Evolutionary conservation across 768 basidiomycete species (phyloP).

Genomic region (Rhodotorula graminis): DNA sequence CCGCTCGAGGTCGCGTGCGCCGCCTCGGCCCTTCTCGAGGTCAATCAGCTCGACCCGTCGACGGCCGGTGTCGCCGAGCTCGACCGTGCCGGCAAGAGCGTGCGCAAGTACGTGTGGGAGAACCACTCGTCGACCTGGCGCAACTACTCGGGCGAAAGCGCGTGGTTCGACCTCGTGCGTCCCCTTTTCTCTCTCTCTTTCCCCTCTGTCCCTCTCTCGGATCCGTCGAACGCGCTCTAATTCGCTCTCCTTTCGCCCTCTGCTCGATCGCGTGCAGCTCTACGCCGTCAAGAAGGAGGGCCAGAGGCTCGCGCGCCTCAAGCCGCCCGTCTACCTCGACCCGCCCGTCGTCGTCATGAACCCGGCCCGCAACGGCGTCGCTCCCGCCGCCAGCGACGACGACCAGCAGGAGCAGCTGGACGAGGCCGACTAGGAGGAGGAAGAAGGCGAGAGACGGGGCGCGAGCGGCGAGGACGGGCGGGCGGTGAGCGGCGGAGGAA

Average conservation of each 20-base stretch:
- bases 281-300: not conserved
- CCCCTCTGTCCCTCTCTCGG: too few relatives aligned
- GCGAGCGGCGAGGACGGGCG: too few relatives aligned
- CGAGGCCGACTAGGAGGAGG: too few relatives aligned
- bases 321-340: not conserved
- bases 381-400: too few relatives aligned
- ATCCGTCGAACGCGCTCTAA: too few relatives aligned
- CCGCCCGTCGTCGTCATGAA: conserved; percentile 1
- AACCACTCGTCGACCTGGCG: not conserved
- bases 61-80: not conserved
- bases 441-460: too few relatives aligned
- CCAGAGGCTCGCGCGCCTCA: not conserved
- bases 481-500: too few relatives aligned
- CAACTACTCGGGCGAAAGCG: too few relatives aligned
- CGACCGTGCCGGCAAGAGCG: not conserved
- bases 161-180: not conserved
- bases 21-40: not conserved
- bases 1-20: conserved; percentile 10
- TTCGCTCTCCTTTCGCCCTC: too few relatives aligned
- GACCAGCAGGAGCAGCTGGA: too few relatives aligned
- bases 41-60: not conserved
- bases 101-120: not conserved
- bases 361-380: not conserved
- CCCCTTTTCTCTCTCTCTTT: not conserved
- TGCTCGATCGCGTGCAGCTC: not conserved